Percentiles rank a stretch among this genome's conserved stretches.
phyloP scores from a whole-genome alignment of 2,329 filamentous ascomycete genomes.

The Thelonectria discophora region DNA sequence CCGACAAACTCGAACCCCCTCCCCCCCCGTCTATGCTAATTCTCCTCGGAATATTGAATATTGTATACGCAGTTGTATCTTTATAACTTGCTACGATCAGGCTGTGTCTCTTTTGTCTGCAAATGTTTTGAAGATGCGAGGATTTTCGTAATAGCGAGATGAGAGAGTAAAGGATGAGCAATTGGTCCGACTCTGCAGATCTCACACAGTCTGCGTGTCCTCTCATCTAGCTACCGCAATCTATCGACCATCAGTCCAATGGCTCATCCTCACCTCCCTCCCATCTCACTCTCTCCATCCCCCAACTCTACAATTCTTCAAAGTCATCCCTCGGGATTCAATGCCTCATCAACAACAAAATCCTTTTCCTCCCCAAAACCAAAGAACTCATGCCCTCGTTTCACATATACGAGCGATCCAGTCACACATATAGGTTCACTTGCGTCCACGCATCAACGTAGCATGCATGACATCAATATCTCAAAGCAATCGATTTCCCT shows the following conservation, averaged over 20 bases:
- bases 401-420: too few relatives aligned
- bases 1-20: constrained; percentile 36
- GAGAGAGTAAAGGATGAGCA: not conserved
- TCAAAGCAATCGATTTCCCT: constrained; percentile 15
- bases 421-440: not conserved
- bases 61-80: constrained; percentile 26
- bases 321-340: not conserved
- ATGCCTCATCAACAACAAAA: constrained; percentile 8
- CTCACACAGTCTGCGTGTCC: too few relatives aligned
- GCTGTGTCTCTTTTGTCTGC: too few relatives aligned
- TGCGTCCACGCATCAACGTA: not conserved
- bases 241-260: not conserved
- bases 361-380: not conserved
- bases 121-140: too few relatives aligned
- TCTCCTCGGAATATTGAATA: constrained; percentile 32
- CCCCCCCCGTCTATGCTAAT: constrained; percentile 34
- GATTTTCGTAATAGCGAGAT: too few relatives aligned
- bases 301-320: not conserved
- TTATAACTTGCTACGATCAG: not conserved
- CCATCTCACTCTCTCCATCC: not conserved
- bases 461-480: constrained; percentile 20
- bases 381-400: constrained; percentile 4
- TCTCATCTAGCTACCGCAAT: not conserved
- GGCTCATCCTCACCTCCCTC: not conserved
- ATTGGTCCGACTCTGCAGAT: not conserved